Percentiles rank a stretch among this genome's conserved stretches.
Evolutionary conservation across 2,329 filamentous ascomycete species (phyloP).

Genomic region (Biscogniauxia sp.): DNA sequence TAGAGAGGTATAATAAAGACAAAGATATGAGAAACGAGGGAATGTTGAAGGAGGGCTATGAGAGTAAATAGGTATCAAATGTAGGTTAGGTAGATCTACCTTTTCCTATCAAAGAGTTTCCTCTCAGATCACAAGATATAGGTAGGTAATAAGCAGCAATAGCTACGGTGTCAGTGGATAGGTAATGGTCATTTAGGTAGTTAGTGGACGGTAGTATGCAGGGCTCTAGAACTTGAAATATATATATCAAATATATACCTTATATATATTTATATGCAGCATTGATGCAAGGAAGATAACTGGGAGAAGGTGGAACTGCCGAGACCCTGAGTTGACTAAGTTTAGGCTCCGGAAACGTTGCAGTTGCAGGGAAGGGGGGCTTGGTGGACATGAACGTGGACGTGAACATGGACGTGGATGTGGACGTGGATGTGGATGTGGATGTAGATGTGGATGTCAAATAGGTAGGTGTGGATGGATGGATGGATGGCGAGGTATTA

Average conservation of each 20-base stretch:
- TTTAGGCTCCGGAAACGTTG: constrained; percentile 28
- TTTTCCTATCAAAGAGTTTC: not conserved
- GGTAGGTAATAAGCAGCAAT: not conserved
- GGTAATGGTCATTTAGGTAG: too few species aligned
- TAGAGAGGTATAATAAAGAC: not conserved
- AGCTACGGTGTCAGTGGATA: too few species aligned
- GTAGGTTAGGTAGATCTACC: too few species aligned
- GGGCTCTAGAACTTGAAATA: too few species aligned
- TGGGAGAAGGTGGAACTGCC: constrained; percentile 23
- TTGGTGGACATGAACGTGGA: not conserved
- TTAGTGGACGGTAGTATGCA: too few species aligned
- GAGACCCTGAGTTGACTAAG: constrained; percentile 17
- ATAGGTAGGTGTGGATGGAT: too few species aligned
- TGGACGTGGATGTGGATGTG: too few species aligned
- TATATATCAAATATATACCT: too few species aligned
- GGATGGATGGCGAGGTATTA: not conserved
- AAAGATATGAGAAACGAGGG: not conserved
- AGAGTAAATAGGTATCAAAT: not conserved
- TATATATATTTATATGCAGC: not conserved
- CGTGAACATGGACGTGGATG: not conserved
- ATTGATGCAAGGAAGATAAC: not conserved
- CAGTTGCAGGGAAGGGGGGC: constrained; percentile 22
- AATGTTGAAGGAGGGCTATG: not conserved
- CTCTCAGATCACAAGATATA: not conserved
- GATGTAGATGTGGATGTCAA: too few species aligned